Evolutionary conservation across 768 basidiomycete genomes (phyloP), one percentile per base, ranked within the genome.

Genomic region (Rhodotorula toruloides): DNA sequence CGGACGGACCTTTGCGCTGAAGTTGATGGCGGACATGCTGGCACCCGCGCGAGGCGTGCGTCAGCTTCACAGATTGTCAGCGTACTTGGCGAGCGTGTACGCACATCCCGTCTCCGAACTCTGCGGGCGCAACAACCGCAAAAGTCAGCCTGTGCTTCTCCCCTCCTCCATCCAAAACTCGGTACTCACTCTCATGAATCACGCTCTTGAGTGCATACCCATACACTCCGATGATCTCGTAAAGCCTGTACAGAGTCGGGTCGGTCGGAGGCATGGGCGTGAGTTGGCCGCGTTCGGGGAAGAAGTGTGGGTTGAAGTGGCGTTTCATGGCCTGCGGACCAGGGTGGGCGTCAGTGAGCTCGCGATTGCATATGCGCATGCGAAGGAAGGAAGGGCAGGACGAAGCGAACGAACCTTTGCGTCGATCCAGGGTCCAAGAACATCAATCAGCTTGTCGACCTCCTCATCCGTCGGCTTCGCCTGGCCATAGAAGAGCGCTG

Each of bases 401-500:
- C 19, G 27, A 50, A 25, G 25, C 25, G 81, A 75, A 42, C 42
- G 42, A 21, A 42, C 21, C 21, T 42, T 12, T 42, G 42, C 13
- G 42, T 21, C 12, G 42, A 42, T 12, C 21, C 21, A 42, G 42
- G 13, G 12, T 42, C 77, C 85, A 25, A 89, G 81, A 17, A 82
- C 73, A 25, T 79, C 73, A 0, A 81, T 79, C 27, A 90, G 80
- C 56, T 79, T 80, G 52, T 75, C 75, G 48, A 90, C 77, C 57
- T 90, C 87, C 32, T 85, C 83, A 1, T 79, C 72, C 1, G 81
- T 79, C 27, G 87, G 80, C 76, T 89, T 90, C 9, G 89, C 88
- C 86, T 90, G 89, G 12, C 86, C 89, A 71, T 89, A 89, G 77
- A 91, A 88, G 54, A 85, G 84, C 11, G 89, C 84, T 6, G 89